Base-by-base conservation (phyloP, 2,329 filamentous ascomycete genomes). In the Dothistroma pini region DNA sequence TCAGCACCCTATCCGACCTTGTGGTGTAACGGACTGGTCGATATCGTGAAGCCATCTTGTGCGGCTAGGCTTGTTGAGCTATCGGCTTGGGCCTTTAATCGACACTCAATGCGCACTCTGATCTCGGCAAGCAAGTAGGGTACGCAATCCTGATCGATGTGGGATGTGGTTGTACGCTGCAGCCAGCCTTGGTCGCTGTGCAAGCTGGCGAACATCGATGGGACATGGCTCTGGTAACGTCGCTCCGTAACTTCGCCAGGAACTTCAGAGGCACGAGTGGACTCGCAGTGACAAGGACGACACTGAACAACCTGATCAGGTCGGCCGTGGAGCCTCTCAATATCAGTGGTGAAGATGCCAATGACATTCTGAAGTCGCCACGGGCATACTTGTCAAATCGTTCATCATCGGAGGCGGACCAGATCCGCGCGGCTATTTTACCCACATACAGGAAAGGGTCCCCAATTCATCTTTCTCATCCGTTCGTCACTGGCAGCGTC, bases 171-270 rank as follows among this genome's bases (percentile, higher is more conserved):
- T 69, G 83, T 11, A 75, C 84, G 0, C 84, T 86, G 69, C 74
- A 83, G 60, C 75, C 83, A 0, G 83, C 84, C 0, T 73, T 85
- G 22, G 79, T 86, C 38, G 83, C 84, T 0, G 72, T 86, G 0
- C 84, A 87, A 64, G 79, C 78, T 16, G 76, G 76, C n/a, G 81
- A 84, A 12, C 29, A 56, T 1, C 70, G 76, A 1, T 72, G 74
- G 4, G 80, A 85, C 31, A 75, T 76, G 9, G 82, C 82, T 0
- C 78, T 79, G 0, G 83, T 83, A 0, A 84, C 81, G 0, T 79
- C 81, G 0, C 83, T 82, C 0, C 71, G 84, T 3, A 77, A 77
- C 0, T 83, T 86, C 62, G 66, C 78, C 25, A 75, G 78, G 6
- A 78, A 75, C 56, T 70, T 83, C 4, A 77, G 76, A 1, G 76